Base-by-base conservation (phyloP, 495 filamentous ascomycete species). In the Diplogelasinospora grovesii region DNA sequence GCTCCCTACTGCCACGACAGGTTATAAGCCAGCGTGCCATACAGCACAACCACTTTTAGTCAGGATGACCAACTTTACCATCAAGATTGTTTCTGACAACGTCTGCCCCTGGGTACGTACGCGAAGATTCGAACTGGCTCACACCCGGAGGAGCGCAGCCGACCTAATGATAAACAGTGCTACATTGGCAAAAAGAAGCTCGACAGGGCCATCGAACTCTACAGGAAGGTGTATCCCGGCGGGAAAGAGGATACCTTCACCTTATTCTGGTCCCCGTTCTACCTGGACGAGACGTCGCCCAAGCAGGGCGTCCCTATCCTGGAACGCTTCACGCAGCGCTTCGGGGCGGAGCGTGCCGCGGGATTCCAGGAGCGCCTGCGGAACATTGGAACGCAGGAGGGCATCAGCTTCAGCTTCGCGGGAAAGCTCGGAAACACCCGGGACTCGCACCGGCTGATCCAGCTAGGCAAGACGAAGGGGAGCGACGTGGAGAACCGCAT, bases 151-250 rank as follows among this genome's bases (percentile, higher is more conserved):
- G n/a, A n/a, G n/a, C n/a, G n/a, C n/a, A n/a, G n/a, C n/a, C n/a
- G n/a, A n/a, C n/a, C n/a, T n/a, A n/a, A n/a, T n/a, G n/a, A 24
- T n/a, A 35, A 13, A n/a, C 43, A 53, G 81, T 90, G 86, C 68
- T 89, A 85, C 57, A 68, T 89, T 22, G 85, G 85, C 50, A 79
- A 81, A 51, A 77, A 75, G 36, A 76, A 80, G 27, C 73, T 89
- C n/a, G 69, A 78, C 24, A 63, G 65, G 26, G 84, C 78, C 13
- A 88, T 89, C 47, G 44, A 59, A 3, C 55, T 66, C 16, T 82
- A 82, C 65, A 70, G 74, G 46, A 48, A 64, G 41, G 54, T 58
- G 20, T 57, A 81, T 41, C 74, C 81, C 2, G 54, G 54, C 7
- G 67, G 70, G 8, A 59, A 63, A 1, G 50, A 57, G 26, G 82